Base-by-base conservation (phyloP, 495 filamentous ascomycete species). In the Margaritispora aquatica region DNA sequence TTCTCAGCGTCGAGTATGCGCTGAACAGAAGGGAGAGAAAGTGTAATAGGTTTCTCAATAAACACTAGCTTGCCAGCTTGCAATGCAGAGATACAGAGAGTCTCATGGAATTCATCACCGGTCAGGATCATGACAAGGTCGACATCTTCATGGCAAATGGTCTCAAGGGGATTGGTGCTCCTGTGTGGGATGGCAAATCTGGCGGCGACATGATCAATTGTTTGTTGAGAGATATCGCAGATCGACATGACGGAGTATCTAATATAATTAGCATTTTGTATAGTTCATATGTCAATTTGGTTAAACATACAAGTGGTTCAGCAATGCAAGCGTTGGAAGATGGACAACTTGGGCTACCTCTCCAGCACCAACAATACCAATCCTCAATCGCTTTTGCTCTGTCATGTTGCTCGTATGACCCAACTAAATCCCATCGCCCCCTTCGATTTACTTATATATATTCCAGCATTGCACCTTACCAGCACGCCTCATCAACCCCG, bases 91-190 rank as follows among this genome's bases (percentile, higher is more conserved):
- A 83, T 69, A 41, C 74, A 75, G 64, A 78, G 72, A 47, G 67
- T 53, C 46, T 72, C 77, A 65, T 83, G 83, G 60, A 69, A 79
- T 54, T 76, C 78, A 59, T 80, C 75, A 29, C 75, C 69, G 55
- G 75, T 76, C 63, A 77, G 70, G 66, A 77, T 77, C 46, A 84
- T 69, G 55, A 84, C 70, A 2, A 84, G 69, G 57, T 80, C 73
- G 26, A 85, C 69, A 46, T 71, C 60, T 10, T 65, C 36, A n/a
- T 65, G 53, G 20, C 51, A 36, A 57, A 64, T 62, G 22, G 36
- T 20, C 7, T 54, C 51, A 9, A 34, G 13, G 8, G 51, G 15
- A n/a, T 36, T 53, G 21, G 29, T 61, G 11, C 58, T 64, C 19
- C 21, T 44, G 46, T 46, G 19, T 13, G 58, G 44, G n/a, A 57